phyloP scores from a whole-genome alignment of 1,139 yeast species.

The Candida freyschussii region DNA sequence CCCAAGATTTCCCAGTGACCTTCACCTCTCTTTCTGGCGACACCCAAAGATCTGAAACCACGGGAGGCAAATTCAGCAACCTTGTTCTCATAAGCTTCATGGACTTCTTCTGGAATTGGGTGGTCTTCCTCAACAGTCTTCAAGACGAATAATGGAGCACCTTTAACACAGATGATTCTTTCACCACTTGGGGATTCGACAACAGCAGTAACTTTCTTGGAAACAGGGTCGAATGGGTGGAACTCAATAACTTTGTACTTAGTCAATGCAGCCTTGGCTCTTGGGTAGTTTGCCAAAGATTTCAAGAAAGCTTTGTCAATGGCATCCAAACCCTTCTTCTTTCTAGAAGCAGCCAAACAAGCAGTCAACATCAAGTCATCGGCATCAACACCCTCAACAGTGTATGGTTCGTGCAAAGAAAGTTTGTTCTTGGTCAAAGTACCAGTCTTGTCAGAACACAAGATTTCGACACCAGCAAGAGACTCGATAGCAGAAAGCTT shows the following conservation, averaged over 20 bases:
- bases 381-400: slow-evolving; percentile 98
- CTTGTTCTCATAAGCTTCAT: slow-evolving; percentile 92
- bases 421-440: slow-evolving; percentile 97
- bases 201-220: slow-evolving; percentile 92
- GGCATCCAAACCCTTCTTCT: slow-evolving; percentile 98
- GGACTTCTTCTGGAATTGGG: slow-evolving; percentile 93
- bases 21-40: slow-evolving; percentile 98
- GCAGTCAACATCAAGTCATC: slow-evolving; percentile 98
- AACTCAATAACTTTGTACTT: slow-evolving; percentile 93
- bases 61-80: slow-evolving; percentile 97
- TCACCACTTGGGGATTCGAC: slow-evolving; percentile 97
- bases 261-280: slow-evolving; percentile 92
- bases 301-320: slow-evolving; percentile 96
- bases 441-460: slow-evolving; percentile 99
- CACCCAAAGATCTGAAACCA: slow-evolving; percentile 99
- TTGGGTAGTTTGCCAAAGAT: slow-evolving; percentile 80
- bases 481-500: slow-evolving; percentile 98
- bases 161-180: slow-evolving; percentile 93
- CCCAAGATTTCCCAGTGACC: slow-evolving; percentile 98
- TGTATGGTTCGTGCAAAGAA: slow-evolving; percentile 96
- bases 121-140: slow-evolving; percentile 96
- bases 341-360: slow-evolving; percentile 97
- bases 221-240: slow-evolving; percentile 97
- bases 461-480: slow-evolving; percentile 97
- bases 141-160: slow-evolving; percentile 93